These are phyloP conservation scores for Madurella fahalii DNA, from an alignment of 2,329 filamentous ascomycete genomes.

Conservation along the genomic window DNA sequence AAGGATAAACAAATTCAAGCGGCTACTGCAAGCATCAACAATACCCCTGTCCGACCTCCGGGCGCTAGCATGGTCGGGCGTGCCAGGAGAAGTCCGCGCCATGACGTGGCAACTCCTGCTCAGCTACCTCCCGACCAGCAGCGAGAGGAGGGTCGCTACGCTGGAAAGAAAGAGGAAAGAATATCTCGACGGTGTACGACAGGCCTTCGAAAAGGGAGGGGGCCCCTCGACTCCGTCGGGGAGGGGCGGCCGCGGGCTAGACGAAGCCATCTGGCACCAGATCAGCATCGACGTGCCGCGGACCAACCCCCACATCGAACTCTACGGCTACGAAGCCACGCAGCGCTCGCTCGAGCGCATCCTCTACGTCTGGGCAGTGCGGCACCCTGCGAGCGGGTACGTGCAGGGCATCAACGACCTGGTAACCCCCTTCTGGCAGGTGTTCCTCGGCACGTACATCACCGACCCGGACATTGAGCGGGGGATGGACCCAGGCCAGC, in stretches of 20 bases:
- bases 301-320: conserved; percentile 90
- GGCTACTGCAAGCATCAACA: conserved; percentile 84
- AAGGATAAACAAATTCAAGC: conserved; percentile 98
- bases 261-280: conserved; percentile 98
- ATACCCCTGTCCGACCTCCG: conserved; percentile 82
- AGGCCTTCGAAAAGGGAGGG: conserved; percentile 65
- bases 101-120: conserved; percentile 99
- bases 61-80: conserved; percentile 85
- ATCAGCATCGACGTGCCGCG: conserved; percentile 97
- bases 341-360: conserved; percentile 92
- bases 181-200: conserved; percentile 85
- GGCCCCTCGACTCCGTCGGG: conserved; percentile 19
- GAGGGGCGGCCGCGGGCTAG: conserved; percentile 55
- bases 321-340: conserved; percentile 94
- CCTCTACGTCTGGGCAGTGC: conserved; percentile 94
- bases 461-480: conserved; percentile 88
- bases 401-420: conserved; percentile 99
- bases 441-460: conserved; percentile 91
- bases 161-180: conserved; percentile 94
- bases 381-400: conserved; percentile 94
- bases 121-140: conserved; percentile 94
- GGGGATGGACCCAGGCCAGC: conserved; percentile 93
- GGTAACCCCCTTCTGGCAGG: conserved; percentile 96
- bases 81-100: conserved; percentile 90
- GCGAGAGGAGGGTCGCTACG: conserved; percentile 82